Evolutionary conservation across 768 basidiomycete species (phyloP), one percentile per base, ranked within the genome.

Genomic region (Daedaleopsis sinensis): DNA sequence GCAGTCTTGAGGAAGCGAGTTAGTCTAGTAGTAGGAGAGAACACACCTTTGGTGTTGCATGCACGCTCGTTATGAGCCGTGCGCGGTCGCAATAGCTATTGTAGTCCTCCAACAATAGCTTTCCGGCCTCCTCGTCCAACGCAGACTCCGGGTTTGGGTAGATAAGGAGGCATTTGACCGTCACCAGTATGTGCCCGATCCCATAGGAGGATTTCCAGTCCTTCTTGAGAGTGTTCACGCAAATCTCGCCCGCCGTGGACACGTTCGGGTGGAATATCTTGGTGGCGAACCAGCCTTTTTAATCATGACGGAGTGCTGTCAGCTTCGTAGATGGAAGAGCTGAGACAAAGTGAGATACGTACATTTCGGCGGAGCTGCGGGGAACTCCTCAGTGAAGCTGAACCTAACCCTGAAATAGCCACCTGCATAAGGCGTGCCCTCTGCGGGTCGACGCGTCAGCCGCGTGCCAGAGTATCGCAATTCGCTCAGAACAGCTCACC

Each of bases 181-280:
- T 96, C 59, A 94, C 88, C 16, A 96, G 83, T 61, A 96, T 96
- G 72, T 96, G 93, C 15, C 81, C 85, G 35, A 98, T 94, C 52
- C 96, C 96, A 68, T 93, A 96, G 13, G 88, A 84, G 23, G 91
- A 83, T 72, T 94, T 91, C 96, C 96, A 98, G 69, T 96, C 94
- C 74, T 97, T 96, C 82, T 97, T 98, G 24, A 98, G 78, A 8
- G 95, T 98, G 77, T 96, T 96, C 15, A 98, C 95, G 73, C 95
- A 98, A 67, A 98, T 98, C 75, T 97, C 95, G 16, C 95, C 95
- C 0, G 84, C 74, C 37, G 84, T 81, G 0, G 94, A 96, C 43
- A 98, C 94, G 68, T 98, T 98, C 0, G 96, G 96, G 69, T 98
- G 96, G 75, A 98, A 98, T 58, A 98, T 96, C 79, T 96, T 97